A percentile compares a stretch with the other conserved stretches of the same genome.
phyloP scores from a whole-genome alignment of 2,329 filamentous ascomycete species.

The Colletotrichum scovillei region DNA sequence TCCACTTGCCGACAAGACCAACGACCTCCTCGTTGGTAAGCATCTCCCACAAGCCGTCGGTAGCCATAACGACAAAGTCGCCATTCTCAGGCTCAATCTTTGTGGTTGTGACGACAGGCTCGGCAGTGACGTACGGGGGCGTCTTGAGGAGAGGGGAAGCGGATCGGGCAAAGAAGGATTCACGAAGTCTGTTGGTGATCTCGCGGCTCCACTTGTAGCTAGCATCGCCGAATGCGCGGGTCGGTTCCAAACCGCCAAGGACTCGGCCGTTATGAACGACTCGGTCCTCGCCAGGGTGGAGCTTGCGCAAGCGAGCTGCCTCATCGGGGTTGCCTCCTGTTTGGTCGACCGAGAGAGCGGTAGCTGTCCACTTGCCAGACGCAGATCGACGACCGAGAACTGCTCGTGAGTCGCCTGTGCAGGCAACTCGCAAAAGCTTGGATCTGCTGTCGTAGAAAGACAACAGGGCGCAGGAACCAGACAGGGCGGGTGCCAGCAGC shows the following conservation, averaged over 20 bases:
- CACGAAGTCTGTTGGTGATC: conserved; percentile 83
- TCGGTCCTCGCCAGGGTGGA: conserved; percentile 89
- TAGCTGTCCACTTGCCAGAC: conserved; percentile 93
- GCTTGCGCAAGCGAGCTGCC: conserved; percentile 81
- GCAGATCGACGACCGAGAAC: conserved; percentile 83
- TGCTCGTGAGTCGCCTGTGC: conserved; percentile 95
- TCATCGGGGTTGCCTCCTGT: conserved; percentile 91
- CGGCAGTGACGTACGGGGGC: conserved; percentile 96
- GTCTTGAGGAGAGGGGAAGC: conserved; percentile 84
- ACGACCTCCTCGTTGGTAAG: conserved; percentile 98
- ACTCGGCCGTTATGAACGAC: conserved; percentile 92
- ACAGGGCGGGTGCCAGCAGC: conserved; percentile 89
- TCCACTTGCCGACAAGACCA: conserved; percentile 95
- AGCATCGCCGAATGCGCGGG: conserved; percentile 94
- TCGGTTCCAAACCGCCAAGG: conserved; percentile 90
- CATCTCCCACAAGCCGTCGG: conserved; percentile 99
- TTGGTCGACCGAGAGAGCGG: conserved; percentile 89
- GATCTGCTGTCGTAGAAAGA: conserved; percentile 94
- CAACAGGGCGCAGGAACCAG: conserved; percentile 95
- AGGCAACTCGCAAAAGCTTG: conserved; percentile 91
- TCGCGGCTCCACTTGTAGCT: conserved; percentile 96
- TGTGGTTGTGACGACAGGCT: conserved; percentile 93
- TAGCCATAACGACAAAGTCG: conserved; percentile 96
- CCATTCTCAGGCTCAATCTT: conserved; percentile 89
- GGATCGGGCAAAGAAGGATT: conserved; percentile 87